Base-by-base conservation (phyloP, 192 early-diverging fungal genomes). In the Backusella psychrophila region DNA sequence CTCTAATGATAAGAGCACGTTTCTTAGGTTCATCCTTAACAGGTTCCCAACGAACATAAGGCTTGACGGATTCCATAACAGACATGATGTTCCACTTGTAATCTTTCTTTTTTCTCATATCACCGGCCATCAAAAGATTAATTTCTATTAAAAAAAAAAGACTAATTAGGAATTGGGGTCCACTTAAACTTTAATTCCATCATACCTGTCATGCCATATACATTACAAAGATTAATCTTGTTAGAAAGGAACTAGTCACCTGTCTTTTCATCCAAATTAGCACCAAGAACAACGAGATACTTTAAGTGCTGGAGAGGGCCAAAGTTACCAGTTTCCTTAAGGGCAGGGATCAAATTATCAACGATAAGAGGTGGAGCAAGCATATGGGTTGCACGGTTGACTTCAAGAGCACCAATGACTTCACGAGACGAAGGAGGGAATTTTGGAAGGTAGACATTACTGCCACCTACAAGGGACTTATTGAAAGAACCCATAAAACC, bases 1-100 rank as follows among this genome's bases (percentile, higher is more conserved):
- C 17, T 19, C 11, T 39, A 12, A 79, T 33, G 14, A 75, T 29
- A n/a, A 79, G 66, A n/a, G 63, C 71, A 46, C 44, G 34, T 19
- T 66, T 33, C 1, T 17, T 35, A 17, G 14, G 31, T 15, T 69
- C 68, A 39, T 21, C 52, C 36, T 53, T 34, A 21, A 71, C 49
- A 19, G 21, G 35, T 23, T 76, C 52, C 21, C 38, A 69, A 33
- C 56, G 17, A 31, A 19, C 31, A 29, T 76, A 46, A 14, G 44
- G 67, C 11, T 71, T 12, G 5, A 4, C 26, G 12, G 44, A 23
- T 4, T 46, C 41, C 7, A 15, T 11, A 0, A 46, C n/a, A 29
- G 39, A 46, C 5, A 42, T 29, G 26, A 42, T 44, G 44, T 19
- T 71, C 26, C 42, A 44, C 21, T 21, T 46, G 23, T 46, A 11